These are phyloP conservation scores for Pseudogymnoascus sp. DNA, from an alignment of 2,329 filamentous ascomycete species.

Conservation along the genomic window DNA sequence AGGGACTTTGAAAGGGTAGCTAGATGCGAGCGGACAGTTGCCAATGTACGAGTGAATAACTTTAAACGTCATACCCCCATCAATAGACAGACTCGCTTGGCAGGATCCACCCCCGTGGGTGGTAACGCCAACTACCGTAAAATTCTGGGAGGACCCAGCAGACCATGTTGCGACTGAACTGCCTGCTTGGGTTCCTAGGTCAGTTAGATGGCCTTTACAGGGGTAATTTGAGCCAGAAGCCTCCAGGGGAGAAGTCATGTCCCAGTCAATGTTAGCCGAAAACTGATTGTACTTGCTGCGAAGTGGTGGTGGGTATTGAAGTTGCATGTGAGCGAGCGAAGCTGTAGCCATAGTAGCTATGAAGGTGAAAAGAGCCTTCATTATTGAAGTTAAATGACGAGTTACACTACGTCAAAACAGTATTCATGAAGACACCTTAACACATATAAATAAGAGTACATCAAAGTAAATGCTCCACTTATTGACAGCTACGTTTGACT, in stretches of 20 bases:
- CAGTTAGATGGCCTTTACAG: neutral
- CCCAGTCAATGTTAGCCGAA: neutral
- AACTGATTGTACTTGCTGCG: neutral
- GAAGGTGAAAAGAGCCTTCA: too few species aligned
- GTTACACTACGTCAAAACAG: too few species aligned
- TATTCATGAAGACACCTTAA: too few species aligned
- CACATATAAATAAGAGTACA: too few species aligned
- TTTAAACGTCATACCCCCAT: constrained; percentile 45
- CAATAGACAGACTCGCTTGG: constrained; percentile 35
- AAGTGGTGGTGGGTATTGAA: neutral
- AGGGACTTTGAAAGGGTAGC: constrained; percentile 1
- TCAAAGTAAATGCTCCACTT: too few species aligned
- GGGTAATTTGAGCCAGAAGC: neutral
- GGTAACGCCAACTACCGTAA: constrained; percentile 23
- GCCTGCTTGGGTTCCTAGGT: constrained; percentile 31
- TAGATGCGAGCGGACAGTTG: constrained; percentile 33
- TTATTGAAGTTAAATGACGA: too few species aligned
- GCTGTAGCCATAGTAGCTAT: too few species aligned
- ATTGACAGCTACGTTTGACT: too few species aligned
- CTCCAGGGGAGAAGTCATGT: neutral
- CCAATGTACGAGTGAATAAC: constrained; percentile 54
- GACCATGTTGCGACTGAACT: constrained; percentile 39
- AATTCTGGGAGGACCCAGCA: constrained; percentile 40
- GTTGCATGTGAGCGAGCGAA: neutral
- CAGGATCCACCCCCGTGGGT: constrained; percentile 39